Percentiles rank a stretch among this genome's conserved stretches.
Evolutionary conservation across 1,139 yeast species (phyloP).

Genomic region (Arxiozyma heterogenica): DNA sequence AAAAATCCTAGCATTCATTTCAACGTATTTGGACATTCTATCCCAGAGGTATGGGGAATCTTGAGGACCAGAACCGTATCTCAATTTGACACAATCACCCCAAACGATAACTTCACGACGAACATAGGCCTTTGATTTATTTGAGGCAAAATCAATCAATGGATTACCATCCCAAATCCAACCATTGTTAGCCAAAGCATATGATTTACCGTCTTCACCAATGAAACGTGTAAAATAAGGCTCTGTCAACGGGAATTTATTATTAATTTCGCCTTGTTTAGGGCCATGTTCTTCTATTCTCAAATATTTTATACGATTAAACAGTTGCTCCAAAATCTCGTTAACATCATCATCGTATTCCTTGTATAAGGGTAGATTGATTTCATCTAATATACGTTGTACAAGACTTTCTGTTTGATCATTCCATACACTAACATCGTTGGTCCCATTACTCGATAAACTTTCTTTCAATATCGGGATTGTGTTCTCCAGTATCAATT

Average conservation of each 20-base stretch:
- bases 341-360: slow-evolving; percentile 65
- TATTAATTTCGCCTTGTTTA: slow-evolving; percentile 54
- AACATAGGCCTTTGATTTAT: slow-evolving; percentile 66
- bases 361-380: slow-evolving; percentile 65
- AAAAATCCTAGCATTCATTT: slow-evolving; percentile 64
- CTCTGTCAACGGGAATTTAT: slow-evolving; percentile 59
- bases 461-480: slow-evolving; percentile 38
- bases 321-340: slow-evolving; percentile 57
- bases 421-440: slow-evolving; percentile 30
- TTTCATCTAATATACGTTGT: slow-evolving; percentile 54
- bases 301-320: slow-evolving; percentile 64
- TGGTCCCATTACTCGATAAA: slow-evolving; percentile 29
- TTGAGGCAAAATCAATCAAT: slow-evolving; percentile 82
- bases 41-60: slow-evolving; percentile 90
- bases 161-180: slow-evolving; percentile 99
- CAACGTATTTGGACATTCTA: slow-evolving; percentile 72
- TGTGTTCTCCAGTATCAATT: slow-evolving; percentile 43
- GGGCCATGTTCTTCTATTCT: slow-evolving; percentile 80
- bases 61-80: slow-evolving; percentile 67
- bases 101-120: slow-evolving; percentile 91
- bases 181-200: slow-evolving; percentile 86
- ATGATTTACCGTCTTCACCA: slow-evolving; percentile 43
- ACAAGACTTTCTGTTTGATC: slow-evolving; percentile 32
- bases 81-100: slow-evolving; percentile 93
- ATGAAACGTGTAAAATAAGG: slow-evolving; percentile 75